Evolutionary conservation across 257 asterid genomes (phyloP).

Genomic region (Solanum commersonii): DNA sequence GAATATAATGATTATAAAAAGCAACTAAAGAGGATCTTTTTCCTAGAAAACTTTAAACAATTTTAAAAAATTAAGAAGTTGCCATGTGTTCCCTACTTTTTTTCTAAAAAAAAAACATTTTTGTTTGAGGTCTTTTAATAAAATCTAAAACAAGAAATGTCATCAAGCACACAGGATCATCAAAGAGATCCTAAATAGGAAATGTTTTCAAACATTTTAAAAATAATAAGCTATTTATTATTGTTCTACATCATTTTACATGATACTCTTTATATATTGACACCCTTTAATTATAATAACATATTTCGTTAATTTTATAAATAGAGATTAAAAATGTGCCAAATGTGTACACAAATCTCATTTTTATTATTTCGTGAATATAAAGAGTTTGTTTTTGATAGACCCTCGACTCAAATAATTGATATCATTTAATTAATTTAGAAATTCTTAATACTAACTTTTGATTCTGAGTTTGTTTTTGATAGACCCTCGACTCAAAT

Average conservation of each 20-base stretch:
- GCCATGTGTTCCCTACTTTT: neutral
- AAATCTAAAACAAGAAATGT: neutral
- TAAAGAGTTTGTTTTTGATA: no score
- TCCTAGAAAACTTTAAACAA: neutral
- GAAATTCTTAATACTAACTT: neutral
- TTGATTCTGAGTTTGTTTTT: no score
- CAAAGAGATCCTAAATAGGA: neutral
- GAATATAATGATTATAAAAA: neutral
- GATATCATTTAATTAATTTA: no score
- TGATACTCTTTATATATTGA: neutral
- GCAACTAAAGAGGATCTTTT: neutral
- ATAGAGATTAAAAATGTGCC: no score
- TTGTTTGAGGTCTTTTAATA: neutral
- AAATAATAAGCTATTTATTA: neutral
- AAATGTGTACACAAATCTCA: no score
- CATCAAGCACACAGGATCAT: neutral
- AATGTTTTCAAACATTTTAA: neutral
- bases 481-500: no score
- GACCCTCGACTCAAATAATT: no score
- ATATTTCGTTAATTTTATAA: no score
- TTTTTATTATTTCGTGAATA: no score
- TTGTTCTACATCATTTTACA: neutral
- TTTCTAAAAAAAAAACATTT: no score
- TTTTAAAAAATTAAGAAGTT: neutral
- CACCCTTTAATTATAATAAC: neutral